Conservation (phyloP, 1,284 basidiomycete species). For the Trametes hirsuta region DNA sequence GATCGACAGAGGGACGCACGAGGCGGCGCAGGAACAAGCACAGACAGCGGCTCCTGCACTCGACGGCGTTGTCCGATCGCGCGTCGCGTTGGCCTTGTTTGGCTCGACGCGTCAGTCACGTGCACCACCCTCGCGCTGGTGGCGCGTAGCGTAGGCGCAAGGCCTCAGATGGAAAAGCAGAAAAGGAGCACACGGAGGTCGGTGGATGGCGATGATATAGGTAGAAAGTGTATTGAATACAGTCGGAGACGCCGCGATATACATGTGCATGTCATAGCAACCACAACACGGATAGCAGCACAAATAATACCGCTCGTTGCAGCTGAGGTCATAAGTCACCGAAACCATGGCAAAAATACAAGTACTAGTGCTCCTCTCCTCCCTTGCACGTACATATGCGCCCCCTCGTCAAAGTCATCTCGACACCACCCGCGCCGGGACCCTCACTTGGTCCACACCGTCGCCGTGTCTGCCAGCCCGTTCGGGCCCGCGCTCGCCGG, state of each 20-base stretch:
- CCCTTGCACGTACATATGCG: background rate
- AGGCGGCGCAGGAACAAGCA: background rate
- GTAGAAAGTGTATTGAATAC: background rate
- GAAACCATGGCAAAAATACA: background rate
- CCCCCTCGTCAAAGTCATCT: background rate
- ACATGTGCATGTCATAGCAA: background rate
- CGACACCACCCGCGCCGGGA: background rate
- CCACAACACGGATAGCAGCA: background rate
- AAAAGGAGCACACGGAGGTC: too few relatives aligned
- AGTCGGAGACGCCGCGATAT: background rate
- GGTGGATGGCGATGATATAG: background rate
- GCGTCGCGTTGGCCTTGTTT: slow-evolving; percentile 33
- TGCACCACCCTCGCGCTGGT: slow-evolving; percentile 20
- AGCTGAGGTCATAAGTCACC: background rate
- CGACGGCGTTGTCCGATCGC: background rate
- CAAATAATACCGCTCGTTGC: background rate
- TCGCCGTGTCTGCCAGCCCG: slow-evolving; percentile 65
- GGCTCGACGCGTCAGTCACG: slow-evolving; percentile 34
- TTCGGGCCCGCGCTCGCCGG: slow-evolving; percentile 49
- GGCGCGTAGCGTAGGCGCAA: background rate
- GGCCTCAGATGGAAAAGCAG: too few relatives aligned
- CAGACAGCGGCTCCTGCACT: background rate
- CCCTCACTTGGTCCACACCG: slow-evolving; percentile 50
- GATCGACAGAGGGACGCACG: slow-evolving; percentile 3
- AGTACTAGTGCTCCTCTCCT: background rate